Base-by-base conservation (phyloP, 371 early-diverging fungal species). In the Rhizomucor pusillus region DNA sequence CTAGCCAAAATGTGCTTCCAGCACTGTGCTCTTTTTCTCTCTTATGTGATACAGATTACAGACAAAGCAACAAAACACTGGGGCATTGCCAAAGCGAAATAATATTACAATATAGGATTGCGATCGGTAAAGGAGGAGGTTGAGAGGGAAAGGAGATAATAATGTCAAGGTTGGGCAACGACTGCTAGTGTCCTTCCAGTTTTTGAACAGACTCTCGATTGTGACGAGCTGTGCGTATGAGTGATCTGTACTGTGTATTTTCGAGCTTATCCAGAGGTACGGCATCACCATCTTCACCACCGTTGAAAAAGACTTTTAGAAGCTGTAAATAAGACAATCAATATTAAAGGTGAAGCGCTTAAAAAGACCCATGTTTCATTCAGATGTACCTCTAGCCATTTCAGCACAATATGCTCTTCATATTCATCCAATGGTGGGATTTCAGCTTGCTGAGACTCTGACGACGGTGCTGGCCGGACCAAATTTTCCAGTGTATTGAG, bases 291-390 rank as follows among this genome's bases (percentile, higher is more conserved):
- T 86, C 89, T 48, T 90, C 90, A 47, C 91, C 95, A 44, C 92
- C 97, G 53, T 92, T 86, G 66, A 95, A 88, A 56, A 92, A 87
- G 35, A 91, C 73, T 63, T 88, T 88, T 35, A 96, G 80, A 34
- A 92, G 81, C 73, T 89, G 66, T 18, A 65, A 43, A 45, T 63
- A 71, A 29, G 22, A 24, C 53, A 9, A 16, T 16, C 12, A 44
- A 18, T 40, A 14, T 34, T 20, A 5, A 14, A n/a, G n/a, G n/a
- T n/a, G n/a, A n/a, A n/a, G n/a, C n/a, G n/a, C n/a, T n/a, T n/a
- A n/a, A n/a, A n/a, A n/a, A n/a, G n/a, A n/a, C 12, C 41, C 41
- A 16, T 36, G 13, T 1, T 39, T 40, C 34, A 16, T 51, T 39
- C 9, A 39, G 10, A 14, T 24, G 16, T 78, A 82, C 84, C 76